Base-by-base conservation (phyloP, 1,139 yeast species). In the Debaryomyces coudertii region DNA sequence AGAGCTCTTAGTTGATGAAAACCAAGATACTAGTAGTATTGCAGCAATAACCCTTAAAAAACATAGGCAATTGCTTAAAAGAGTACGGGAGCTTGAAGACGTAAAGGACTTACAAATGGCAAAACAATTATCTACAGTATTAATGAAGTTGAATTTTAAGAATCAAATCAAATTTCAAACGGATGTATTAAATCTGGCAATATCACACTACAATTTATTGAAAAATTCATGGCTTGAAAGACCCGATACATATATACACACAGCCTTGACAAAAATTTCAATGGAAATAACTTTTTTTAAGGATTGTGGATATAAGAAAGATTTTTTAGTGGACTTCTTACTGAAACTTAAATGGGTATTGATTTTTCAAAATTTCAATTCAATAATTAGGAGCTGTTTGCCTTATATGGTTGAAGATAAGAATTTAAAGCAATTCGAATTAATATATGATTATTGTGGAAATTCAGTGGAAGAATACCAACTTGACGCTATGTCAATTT, bases 281-380 rank as follows among this genome's bases (percentile, higher is more conserved):
- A 49, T 51, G 33, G 59, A 59, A 33, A 45, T 60, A 11, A 50
- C 60, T 3, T 60, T 57, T 42, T 58, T 57, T 42, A 60, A 56
- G 28, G 51, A 53, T 1, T 60, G 72, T 47, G 69, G 68, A 1
- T 61, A 57, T n/a, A 36, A 58, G 1, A 48, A 47, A 8, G 44
- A 43, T 2, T 66, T 68, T 43, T 47, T 62, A 15, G 53, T 59
- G 5, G 50, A 49, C 1, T 49, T 71, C 23, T 48, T 61, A 15
- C 36, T 46, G 9, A 58, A 59, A 38, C 53, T 71, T 16, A 62
- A 62, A 28, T 73, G 77, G 77, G 46, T 37, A 12, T 53, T 63
- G 40, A 54, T 72, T 1, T 69, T 72, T 42, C 50, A 49, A 6
- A 63, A 69, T 41, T 66, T 69, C 35, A 56, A 51, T 34, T 45